Evolutionary conservation across 2,329 filamentous ascomycete species (phyloP), one percentile per base, ranked within the genome.

Genomic region (Penicillium sp.): DNA sequence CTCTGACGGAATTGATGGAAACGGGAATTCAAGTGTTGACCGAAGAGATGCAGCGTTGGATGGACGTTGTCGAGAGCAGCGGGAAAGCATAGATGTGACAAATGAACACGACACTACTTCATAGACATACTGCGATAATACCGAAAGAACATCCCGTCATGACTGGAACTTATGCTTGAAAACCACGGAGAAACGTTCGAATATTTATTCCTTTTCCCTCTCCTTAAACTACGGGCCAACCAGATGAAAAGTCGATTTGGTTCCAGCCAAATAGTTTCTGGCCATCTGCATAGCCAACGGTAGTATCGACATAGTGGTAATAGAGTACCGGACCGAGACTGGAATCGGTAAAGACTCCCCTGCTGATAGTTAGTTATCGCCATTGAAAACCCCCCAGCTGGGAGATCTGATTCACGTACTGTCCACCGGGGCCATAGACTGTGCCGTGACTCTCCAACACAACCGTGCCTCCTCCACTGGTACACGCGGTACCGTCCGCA

Each of bases 371-470:
- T 41, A 59, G 57, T 33, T 5, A 44, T 20, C 3, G 13, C 15
- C 20, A 40, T 24, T 10, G 10, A 27, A 27, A 10, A 34, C 17
- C n/a, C 13, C 3, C 32, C 9, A 6, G 13, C n/a, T 17, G 34
- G 5, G 13, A 15, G 4, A 6, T 1, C 15, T 40, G 13, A 13
- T 6, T 24, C 2, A 85, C 78, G 36, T 81, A 83, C 68, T 88
- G 84, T 30, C 85, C 85, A 54, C 86, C 86, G 13, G 86, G 85
- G 24, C 81, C 85, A 59, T 88, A 89, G 0, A 87, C 77, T 21
- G 70, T 80, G 13, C 71, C 82, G 55, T 88, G 84, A 12, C 78
- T 82, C 56, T 79, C 77, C 0, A 89, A 74, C 0, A 89, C 80
- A 3, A 82, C 72, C 0, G 82, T 85, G 1, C 86, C 86, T 7